Conservation (phyloP, 495 filamentous ascomycete genomes). For the Xylaria longipes region DNA sequence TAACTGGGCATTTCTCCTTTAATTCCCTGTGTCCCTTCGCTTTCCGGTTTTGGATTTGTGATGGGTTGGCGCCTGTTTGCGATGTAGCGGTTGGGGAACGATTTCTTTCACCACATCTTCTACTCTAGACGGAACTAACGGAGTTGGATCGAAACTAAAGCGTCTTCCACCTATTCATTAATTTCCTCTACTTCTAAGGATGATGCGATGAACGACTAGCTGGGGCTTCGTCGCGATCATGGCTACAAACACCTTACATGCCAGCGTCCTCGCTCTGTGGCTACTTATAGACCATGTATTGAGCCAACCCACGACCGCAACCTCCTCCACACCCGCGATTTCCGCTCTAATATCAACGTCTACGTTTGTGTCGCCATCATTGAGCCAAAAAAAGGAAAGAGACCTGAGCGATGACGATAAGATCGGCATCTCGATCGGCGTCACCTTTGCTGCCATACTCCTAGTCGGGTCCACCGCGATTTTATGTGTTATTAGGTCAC, state of each 20-base stretch:
- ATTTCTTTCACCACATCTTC: slow-evolving; percentile 12
- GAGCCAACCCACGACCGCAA: slow-evolving; percentile 9
- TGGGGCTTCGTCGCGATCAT: slow-evolving; percentile 17
- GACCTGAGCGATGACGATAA: slow-evolving; percentile 35
- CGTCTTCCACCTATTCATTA: not conserved
- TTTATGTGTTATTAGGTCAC: slow-evolving; percentile 30
- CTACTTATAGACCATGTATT: slow-evolving; percentile 8
- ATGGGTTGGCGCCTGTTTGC: slow-evolving; percentile 1
- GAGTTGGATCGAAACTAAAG: not conserved
- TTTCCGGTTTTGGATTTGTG: not conserved
- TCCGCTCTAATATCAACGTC: slow-evolving; percentile 10
- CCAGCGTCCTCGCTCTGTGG: slow-evolving; percentile 12
- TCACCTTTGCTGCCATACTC: slow-evolving; percentile 34
- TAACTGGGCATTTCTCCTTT: not conserved
- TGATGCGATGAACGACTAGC: slow-evolving; percentile 17
- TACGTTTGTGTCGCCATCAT: slow-evolving; percentile 15
- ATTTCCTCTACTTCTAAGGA: not conserved
- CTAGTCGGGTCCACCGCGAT: slow-evolving; percentile 30
- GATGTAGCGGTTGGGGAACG: slow-evolving; percentile 2
- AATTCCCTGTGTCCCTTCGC: slow-evolving; percentile 6
- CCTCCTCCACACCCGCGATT: not conserved
- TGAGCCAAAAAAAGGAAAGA: not conserved
- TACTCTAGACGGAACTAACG: slow-evolving; percentile 2
- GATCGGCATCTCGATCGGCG: slow-evolving; percentile 32
- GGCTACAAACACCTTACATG: slow-evolving; percentile 3